Evolutionary conservation across 139 green algal genomes (phyloP).

Genomic region (Tetraselmis chui): DNA sequence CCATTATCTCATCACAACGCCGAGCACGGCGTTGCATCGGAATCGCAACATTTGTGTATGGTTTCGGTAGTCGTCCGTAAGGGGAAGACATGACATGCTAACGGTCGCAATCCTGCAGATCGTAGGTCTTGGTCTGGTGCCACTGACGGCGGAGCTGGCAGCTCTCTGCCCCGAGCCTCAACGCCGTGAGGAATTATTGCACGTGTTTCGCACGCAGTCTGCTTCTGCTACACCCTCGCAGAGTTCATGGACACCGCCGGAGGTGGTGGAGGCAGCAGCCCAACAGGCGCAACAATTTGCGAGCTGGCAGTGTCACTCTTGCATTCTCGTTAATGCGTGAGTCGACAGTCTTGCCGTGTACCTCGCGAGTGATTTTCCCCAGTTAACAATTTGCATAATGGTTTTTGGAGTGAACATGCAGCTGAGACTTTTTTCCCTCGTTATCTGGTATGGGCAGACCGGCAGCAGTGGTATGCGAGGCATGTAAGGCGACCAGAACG

Average conservation of each 20-base stretch:
- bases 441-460: not conserved
- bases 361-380: not conserved
- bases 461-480: not conserved
- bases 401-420: no score
- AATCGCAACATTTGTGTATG: no score
- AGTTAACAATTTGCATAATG: no score
- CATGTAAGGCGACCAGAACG: not conserved
- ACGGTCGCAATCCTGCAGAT: no score
- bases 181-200: not conserved
- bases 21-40: no score
- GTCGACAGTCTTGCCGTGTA: not conserved
- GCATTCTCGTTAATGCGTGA: not conserved
- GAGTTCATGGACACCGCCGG: not conserved
- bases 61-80: no score
- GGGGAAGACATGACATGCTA: no score
- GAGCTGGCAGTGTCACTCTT: not conserved
- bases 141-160: not conserved
- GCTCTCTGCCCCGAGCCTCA: not conserved
- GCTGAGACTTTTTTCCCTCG: no score
- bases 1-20: no score
- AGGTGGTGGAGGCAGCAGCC: not conserved
- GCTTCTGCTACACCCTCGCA: no score
- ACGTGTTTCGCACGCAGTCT: not conserved
- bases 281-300: not conserved
- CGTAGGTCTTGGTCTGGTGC: not conserved